phyloP scores from a whole-genome alignment of 371 early-diverging fungal species.

The Blastocladiella emersonii region DNA sequence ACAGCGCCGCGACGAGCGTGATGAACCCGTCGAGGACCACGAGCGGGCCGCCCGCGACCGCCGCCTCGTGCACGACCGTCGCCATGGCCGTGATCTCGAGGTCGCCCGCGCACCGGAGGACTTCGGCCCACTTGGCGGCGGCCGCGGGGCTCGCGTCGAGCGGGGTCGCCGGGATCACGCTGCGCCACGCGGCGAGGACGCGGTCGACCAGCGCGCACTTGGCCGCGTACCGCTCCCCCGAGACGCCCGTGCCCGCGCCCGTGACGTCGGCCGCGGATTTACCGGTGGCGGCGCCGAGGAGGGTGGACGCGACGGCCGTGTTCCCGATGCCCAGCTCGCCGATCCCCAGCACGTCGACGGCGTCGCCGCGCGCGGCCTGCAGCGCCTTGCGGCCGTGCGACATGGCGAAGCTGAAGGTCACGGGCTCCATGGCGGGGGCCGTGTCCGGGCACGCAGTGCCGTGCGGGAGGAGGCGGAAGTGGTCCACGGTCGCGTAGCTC shows the following conservation, averaged over 20 bases:
- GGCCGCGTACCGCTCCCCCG: constrained; percentile 7
- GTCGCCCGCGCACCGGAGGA: background rate
- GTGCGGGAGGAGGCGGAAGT: background rate
- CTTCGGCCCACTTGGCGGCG: background rate
- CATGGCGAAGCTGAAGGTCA: constrained; percentile 8
- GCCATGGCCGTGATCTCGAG: constrained; percentile 16
- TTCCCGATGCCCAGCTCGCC: constrained; percentile 18
- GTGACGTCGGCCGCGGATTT: constrained; percentile 9
- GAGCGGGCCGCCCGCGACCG: background rate
- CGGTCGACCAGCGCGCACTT: constrained; percentile 8
- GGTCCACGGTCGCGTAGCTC: constrained; percentile 1
- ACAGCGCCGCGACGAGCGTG: constrained; percentile 10
- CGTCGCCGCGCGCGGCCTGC: background rate
- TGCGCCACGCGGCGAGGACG: constrained; percentile 7
- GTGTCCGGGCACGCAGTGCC: constrained; percentile 11
- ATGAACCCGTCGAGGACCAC: constrained; percentile 17
- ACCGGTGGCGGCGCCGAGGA: constrained; percentile 11
- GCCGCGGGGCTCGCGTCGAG: background rate
- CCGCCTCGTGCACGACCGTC: constrained; percentile 9
- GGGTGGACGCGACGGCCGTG: constrained; percentile 11
- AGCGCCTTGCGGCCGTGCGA: constrained; percentile 7
- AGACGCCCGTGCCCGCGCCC: constrained; percentile 16
- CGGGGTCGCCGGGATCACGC: background rate
- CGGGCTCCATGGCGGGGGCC: constrained; percentile 9
- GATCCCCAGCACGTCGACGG: constrained; percentile 10